phyloP scores from a whole-genome alignment of 805 yeast species.

The Cyberlindnera euphorbiae region DNA sequence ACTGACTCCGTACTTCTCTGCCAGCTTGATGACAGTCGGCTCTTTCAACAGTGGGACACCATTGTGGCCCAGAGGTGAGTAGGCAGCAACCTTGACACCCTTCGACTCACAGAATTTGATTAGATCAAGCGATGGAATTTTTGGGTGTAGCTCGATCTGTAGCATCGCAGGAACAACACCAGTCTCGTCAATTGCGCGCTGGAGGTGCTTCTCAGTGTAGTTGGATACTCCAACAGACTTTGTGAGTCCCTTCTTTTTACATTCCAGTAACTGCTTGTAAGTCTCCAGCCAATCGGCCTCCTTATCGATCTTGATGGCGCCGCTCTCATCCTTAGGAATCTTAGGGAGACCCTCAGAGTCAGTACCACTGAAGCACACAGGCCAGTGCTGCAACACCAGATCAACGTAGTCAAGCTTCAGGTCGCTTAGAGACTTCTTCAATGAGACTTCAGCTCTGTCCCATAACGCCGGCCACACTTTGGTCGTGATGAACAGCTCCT shows the following conservation, averaged over 20 bases:
- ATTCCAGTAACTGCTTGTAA: constrained; percentile 53
- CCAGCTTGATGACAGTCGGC: constrained; percentile 46
- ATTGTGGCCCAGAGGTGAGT: constrained; percentile 58
- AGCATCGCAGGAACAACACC: constrained; percentile 48
- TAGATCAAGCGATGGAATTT: constrained; percentile 58
- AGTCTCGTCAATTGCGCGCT: constrained; percentile 38
- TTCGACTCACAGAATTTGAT: constrained; percentile 47
- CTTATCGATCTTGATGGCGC: constrained; percentile 29
- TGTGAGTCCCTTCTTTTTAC: constrained; percentile 43
- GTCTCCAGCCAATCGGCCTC: constrained; percentile 43
- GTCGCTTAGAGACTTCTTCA: constrained; percentile 52
- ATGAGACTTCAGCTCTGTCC: constrained; percentile 44
- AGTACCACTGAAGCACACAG: constrained; percentile 57
- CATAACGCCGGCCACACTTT: constrained; percentile 63
- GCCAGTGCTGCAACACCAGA: constrained; percentile 76
- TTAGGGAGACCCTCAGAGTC: constrained; percentile 53
- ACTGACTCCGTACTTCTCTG: constrained; percentile 48
- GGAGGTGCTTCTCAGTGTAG: constrained; percentile 36
- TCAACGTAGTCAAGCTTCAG: constrained; percentile 74
- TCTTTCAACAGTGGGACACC: constrained; percentile 61
- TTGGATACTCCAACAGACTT: constrained; percentile 59
- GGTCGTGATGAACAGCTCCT: constrained; percentile 65
- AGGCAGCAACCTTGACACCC: constrained; percentile 50
- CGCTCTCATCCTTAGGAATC: constrained; percentile 33
- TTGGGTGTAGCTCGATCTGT: constrained; percentile 73